phyloP scores from a whole-genome alignment of 208 protist species.

The Wallacemonas sp. region DNA sequence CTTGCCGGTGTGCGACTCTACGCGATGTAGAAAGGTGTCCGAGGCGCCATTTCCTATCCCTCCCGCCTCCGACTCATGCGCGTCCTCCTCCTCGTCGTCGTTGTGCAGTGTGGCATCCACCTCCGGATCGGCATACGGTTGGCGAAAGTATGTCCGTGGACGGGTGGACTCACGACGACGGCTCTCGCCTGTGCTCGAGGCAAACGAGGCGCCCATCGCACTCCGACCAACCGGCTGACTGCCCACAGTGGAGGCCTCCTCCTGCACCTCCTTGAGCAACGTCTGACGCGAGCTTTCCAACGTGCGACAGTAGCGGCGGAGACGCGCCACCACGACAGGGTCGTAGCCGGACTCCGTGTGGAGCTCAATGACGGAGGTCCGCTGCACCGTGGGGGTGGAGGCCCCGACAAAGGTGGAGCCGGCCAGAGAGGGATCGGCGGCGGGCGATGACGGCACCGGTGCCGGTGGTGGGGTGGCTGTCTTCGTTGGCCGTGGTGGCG shows the following conservation, averaged over 20 bases:
- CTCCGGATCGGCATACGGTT: constrained; percentile 40
- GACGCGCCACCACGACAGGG: constrained; percentile 33
- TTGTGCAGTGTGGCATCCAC: constrained; percentile 49
- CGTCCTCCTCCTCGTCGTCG: no score
- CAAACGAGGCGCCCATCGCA: constrained; percentile 2
- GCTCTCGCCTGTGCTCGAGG: background rate
- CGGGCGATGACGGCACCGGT: background rate
- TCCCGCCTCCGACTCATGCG: no score
- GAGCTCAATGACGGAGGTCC: constrained; percentile 44
- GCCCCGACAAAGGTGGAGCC: background rate
- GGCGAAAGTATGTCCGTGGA: constrained; percentile 21
- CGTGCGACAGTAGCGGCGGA: constrained; percentile 35
- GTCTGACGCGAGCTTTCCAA: constrained; percentile 38
- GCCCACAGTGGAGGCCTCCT: background rate
- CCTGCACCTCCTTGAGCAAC: constrained; percentile 19
- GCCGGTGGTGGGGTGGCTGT: background rate
- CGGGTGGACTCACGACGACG: background rate
- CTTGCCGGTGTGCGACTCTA: background rate
- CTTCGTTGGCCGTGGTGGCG: no score
- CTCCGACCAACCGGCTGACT: background rate
- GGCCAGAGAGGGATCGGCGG: background rate
- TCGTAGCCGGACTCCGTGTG: constrained; percentile 44
- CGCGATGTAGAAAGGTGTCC: no score
- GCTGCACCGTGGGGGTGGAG: background rate
- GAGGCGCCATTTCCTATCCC: no score